Conservation (phyloP, 2,329 filamentous ascomycete genomes). For the Rasamsonia emersonii region DNA sequence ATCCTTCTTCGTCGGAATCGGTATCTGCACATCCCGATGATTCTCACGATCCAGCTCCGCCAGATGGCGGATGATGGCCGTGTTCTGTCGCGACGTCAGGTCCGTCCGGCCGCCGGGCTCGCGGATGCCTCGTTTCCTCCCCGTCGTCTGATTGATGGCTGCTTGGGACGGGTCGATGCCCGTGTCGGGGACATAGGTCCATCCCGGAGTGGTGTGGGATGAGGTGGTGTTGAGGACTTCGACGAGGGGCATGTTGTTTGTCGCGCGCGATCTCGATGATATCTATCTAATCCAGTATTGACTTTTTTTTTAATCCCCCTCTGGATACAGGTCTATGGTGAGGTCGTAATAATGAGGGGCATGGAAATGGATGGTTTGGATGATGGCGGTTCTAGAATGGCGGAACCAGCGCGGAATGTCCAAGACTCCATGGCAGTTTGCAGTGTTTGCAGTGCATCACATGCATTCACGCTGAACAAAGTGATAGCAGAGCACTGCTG, state of each 20-base stretch:
- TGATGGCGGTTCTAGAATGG: too few relatives aligned
- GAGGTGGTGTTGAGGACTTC: slow-evolving; percentile 69
- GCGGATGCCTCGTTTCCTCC: slow-evolving; percentile 63
- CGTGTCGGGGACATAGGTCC: slow-evolving; percentile 82
- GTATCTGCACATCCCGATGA: slow-evolving; percentile 57
- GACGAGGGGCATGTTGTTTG: slow-evolving; percentile 55
- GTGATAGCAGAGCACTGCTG: too few relatives aligned
- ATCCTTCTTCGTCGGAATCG: slow-evolving; percentile 50
- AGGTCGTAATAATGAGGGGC: too few relatives aligned
- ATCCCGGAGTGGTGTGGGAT: slow-evolving; percentile 68
- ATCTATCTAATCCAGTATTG: too few relatives aligned
- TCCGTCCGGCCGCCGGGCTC: slow-evolving; percentile 52
- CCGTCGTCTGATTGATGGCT: slow-evolving; percentile 43
- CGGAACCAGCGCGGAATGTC: too few relatives aligned
- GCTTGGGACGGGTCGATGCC: slow-evolving; percentile 50
- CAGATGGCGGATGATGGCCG: slow-evolving; percentile 71
- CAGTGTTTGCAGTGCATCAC: too few relatives aligned
- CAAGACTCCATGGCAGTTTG: too few relatives aligned
- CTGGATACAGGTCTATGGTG: too few relatives aligned
- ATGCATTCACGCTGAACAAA: too few relatives aligned
- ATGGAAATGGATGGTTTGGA: too few relatives aligned
- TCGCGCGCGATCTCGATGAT: background rate
- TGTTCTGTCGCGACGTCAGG: slow-evolving; percentile 70
- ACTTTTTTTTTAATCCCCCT: too few relatives aligned
- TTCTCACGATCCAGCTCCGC: slow-evolving; percentile 77